These are phyloP conservation scores for Aspergillus niger DNA, from an alignment of 2,329 filamentous ascomycete genomes.

Conservation along the genomic window DNA sequence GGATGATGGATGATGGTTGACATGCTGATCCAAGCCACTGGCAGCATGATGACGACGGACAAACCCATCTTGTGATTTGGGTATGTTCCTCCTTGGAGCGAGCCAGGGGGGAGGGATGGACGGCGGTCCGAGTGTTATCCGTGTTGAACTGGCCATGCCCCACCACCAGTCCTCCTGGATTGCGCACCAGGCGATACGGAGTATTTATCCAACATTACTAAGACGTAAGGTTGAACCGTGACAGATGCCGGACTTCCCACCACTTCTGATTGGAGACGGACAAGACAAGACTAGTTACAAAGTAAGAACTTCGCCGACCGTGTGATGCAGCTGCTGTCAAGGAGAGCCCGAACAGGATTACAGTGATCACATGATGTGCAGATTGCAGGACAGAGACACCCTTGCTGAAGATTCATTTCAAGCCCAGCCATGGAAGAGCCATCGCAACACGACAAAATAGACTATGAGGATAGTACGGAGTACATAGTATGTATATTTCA, in stretches of 20 bases:
- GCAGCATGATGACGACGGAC: constrained; percentile 16
- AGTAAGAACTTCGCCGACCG: not conserved
- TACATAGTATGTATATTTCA: not conserved
- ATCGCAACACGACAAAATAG: not conserved
- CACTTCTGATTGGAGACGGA: not conserved
- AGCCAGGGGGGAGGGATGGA: not conserved
- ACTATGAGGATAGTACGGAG: not conserved
- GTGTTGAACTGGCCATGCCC: constrained; percentile 16
- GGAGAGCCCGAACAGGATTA: not conserved
- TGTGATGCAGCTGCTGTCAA: not conserved
- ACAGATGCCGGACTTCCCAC: not conserved
- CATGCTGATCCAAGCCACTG: constrained; percentile 13
- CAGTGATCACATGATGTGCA: not conserved
- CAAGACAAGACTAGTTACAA: too few relatives aligned
- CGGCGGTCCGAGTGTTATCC: constrained; percentile 18
- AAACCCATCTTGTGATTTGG: constrained; percentile 13
- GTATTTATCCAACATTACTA: constrained; percentile 7
- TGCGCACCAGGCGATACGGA: not conserved
- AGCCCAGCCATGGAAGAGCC: not conserved
- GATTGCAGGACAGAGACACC: not conserved
- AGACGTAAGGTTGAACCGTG: not conserved
- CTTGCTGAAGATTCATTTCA: not conserved
- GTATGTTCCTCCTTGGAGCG: not conserved
- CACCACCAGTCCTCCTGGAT: constrained; percentile 11
- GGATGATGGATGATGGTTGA: not conserved